Conservation (phyloP, 2,329 filamentous ascomycete species). For the Cladophialophora carrionii region DNA sequence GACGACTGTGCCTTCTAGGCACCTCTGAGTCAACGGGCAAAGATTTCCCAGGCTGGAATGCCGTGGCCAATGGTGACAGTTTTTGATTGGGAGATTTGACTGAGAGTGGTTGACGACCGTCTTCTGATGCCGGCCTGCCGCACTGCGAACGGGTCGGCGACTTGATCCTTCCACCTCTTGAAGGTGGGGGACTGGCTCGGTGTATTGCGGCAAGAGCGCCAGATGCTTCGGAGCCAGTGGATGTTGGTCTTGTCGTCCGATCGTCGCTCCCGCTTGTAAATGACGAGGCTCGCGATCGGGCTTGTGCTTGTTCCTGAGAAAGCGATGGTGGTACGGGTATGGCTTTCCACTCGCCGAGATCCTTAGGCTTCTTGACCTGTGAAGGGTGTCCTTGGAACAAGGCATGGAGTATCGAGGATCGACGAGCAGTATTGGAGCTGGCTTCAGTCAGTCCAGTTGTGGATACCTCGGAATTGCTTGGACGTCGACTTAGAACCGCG, state of each 20-base stretch:
- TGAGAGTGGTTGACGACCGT: constrained; percentile 43
- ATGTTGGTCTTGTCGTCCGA: constrained; percentile 33
- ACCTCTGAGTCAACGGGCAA: constrained; percentile 4
- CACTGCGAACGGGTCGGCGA: constrained; percentile 22
- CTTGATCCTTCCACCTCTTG: constrained; percentile 38
- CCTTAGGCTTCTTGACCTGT: constrained; percentile 26
- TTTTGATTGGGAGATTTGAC: constrained; percentile 39
- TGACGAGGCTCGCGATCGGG: constrained; percentile 41
- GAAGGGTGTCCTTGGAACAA: constrained; percentile 34
- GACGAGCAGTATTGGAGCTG: constrained; percentile 1
- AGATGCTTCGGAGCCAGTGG: constrained; percentile 45
- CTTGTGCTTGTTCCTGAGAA: constrained; percentile 33
- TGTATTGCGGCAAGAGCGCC: constrained; percentile 47
- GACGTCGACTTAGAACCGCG: constrained; percentile 12
- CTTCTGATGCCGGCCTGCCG: constrained; percentile 32
- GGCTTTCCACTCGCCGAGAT: constrained; percentile 40
- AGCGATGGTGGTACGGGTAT: constrained; percentile 38
- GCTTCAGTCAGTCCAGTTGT: constrained; percentile 36
- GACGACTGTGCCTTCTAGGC: constrained; percentile 20
- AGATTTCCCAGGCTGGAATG: constrained; percentile 21
- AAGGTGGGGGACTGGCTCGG: constrained; percentile 43
- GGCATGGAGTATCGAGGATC: constrained; percentile 30
- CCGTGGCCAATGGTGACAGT: constrained; percentile 34
- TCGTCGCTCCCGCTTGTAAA: constrained; percentile 27
- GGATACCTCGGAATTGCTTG: constrained; percentile 31